Evolutionary conservation across 116 monocot species (phyloP).

Genomic region (Cymodocea nodosa): DNA sequence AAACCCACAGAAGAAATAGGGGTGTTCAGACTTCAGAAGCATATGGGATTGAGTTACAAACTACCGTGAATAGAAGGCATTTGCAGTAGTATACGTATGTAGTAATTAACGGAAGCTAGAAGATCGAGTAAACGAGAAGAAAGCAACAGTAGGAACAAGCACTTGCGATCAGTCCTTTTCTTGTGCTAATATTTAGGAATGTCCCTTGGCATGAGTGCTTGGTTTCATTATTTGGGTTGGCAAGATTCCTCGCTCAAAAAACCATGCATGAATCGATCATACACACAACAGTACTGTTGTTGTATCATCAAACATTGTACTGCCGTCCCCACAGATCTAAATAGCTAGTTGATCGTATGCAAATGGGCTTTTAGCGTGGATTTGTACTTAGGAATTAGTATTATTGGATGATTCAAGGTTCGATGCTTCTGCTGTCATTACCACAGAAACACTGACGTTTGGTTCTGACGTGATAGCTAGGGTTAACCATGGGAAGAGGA

Average conservation of each 20-base stretch:
- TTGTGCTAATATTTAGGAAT: constrained; percentile 2
- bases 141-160: constrained; percentile 2
- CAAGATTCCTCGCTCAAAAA: background rate
- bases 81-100: background rate
- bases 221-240: background rate
- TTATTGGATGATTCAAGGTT: background rate
- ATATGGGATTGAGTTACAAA: too few relatives aligned
- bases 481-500: background rate
- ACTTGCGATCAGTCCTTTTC: constrained; percentile 5
- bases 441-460: background rate
- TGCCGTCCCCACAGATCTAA: background rate
- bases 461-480: background rate
- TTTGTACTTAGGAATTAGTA: background rate
- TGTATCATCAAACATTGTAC: background rate
- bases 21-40: background rate
- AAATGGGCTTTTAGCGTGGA: background rate
- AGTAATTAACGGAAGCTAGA: background rate
- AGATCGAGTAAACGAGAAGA: background rate
- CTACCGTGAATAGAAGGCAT: background rate
- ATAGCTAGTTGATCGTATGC: background rate
- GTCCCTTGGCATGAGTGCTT: constrained; percentile 5
- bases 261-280: too few relatives aligned
- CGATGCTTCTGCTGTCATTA: background rate
- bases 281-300: background rate
- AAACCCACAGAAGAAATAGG: too few relatives aligned